Conservation (phyloP, 148 eudicot genomes). For the Vaccinium macrocarpon region DNA sequence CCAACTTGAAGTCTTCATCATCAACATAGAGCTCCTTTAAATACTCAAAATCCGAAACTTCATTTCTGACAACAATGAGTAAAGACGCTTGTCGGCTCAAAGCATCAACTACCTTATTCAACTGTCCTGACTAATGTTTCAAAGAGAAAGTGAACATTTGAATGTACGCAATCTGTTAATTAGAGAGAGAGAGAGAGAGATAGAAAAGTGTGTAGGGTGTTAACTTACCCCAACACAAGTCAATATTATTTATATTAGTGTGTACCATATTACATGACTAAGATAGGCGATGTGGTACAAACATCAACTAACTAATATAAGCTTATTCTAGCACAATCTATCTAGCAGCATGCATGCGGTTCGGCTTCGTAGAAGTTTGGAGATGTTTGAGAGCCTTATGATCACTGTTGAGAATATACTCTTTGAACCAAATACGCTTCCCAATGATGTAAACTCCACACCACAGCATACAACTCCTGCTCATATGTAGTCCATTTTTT, state of each 20-base stretch:
- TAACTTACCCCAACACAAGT: no score
- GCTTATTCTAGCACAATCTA: no score
- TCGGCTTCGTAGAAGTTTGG: neutral
- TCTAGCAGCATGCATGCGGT: constrained; percentile 3
- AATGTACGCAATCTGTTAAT: neutral
- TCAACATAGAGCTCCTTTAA: neutral
- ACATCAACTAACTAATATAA: no score
- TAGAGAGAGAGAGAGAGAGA: no score
- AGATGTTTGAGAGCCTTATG: neutral
- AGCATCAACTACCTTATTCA: neutral
- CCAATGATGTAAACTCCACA: no score
- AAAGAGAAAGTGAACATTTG: neutral
- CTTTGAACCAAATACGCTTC: neutral
- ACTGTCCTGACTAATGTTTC: neutral
- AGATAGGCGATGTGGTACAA: no score
- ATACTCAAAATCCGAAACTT: neutral
- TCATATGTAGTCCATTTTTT: neutral
- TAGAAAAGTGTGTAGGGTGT: no score
- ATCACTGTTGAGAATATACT: constrained; percentile 11
- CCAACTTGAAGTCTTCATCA: neutral
- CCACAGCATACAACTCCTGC: no score
- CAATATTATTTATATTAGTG: no score
- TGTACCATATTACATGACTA: no score
- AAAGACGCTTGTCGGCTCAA: neutral
- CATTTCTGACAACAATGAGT: neutral